A percentile compares a stretch with the other conserved stretches of the same genome.
These are phyloP conservation scores for Blastobotrys persicus DNA, from an alignment of 1,139 yeast genomes.

Conservation along the genomic window DNA sequence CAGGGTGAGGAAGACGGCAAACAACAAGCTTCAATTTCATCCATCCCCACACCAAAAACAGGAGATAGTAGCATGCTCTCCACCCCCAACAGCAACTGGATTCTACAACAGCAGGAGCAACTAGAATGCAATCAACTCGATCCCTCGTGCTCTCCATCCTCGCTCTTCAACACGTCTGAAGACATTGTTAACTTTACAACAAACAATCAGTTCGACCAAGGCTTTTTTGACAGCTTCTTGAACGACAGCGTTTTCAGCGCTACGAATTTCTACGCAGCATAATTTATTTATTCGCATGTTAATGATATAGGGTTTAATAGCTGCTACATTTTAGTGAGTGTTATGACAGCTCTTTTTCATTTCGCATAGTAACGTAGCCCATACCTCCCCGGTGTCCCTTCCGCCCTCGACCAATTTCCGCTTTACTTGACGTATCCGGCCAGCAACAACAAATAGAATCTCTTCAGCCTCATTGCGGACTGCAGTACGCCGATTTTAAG, in stretches of 20 bases:
- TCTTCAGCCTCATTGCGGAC: too few relatives aligned
- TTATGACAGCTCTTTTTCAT: too few relatives aligned
- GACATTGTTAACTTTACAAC: not conserved
- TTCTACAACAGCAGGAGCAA: conserved; percentile 2
- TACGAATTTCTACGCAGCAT: not conserved
- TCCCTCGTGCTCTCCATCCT: not conserved
- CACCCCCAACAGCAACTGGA: not conserved
- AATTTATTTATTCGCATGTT: not conserved
- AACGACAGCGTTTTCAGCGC: conserved; percentile 1
- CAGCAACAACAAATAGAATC: too few relatives aligned
- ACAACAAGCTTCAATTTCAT: not conserved
- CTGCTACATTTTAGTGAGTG: too few relatives aligned
- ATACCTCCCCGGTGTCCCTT: too few relatives aligned
- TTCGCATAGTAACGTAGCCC: too few relatives aligned
- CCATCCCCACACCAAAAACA: not conserved
- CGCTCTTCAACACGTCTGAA: not conserved
- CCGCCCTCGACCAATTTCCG: too few relatives aligned
- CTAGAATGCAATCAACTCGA: not conserved
- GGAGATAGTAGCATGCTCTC: not conserved
- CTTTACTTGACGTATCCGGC: too few relatives aligned
- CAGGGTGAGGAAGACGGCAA: not conserved
- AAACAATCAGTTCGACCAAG: not conserved
- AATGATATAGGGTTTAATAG: too few relatives aligned
- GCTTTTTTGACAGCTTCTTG: not conserved
- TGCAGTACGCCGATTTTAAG: too few relatives aligned